Evolutionary conservation across 148 eudicot species (phyloP), one percentile per base, ranked within the genome.

Genomic region (Spergularia marina): DNA sequence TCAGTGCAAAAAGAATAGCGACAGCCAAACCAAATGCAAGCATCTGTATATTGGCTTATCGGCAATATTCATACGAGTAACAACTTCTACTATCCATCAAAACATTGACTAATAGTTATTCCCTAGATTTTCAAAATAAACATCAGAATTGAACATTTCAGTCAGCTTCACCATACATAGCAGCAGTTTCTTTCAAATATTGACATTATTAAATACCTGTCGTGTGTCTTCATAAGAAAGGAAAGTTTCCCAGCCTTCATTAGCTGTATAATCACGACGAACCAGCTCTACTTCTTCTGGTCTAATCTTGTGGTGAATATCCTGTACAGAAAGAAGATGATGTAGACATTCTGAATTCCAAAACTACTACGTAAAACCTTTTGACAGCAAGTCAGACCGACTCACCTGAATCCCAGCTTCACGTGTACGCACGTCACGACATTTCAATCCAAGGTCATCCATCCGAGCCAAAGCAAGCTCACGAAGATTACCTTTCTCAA

Each of bases 211-310:
- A 23, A 63, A 23, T 79, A 92, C 99, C 97, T 95, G 99, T 55
- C 83, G 90, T 52, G 88, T 88, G 83, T 95, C 99, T 88, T 95
- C 98, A 71, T 92, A 95, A 23, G 99, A 92, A 60, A 95, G 91
- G 78, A 95, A 95, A 69, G 98, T 92, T 85, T 95, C 99, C 99
- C 99, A 95, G 68, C 99, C 99, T 83, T 95, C 97, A 84, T 95
- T 95, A 61, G 99, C 99, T 21, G 94, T 79, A 83, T 95, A 95
- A 80, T 95, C 99, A 83, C 99, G 97, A 63, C 99, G 97, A 80
- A 95, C 91, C 57, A 95, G 96, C 84, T 89, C 89, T 60, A 95
- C 99, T 81, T 95, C 99, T 65, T 89, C 99, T 74, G 99, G 99
- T 82, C 61, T 90, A 79, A 95, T 95, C 78, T 92, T 84, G 91